These are phyloP conservation scores for Ceriops tagal DNA, from an alignment of 345 rosid species.

Conservation along the genomic window DNA sequence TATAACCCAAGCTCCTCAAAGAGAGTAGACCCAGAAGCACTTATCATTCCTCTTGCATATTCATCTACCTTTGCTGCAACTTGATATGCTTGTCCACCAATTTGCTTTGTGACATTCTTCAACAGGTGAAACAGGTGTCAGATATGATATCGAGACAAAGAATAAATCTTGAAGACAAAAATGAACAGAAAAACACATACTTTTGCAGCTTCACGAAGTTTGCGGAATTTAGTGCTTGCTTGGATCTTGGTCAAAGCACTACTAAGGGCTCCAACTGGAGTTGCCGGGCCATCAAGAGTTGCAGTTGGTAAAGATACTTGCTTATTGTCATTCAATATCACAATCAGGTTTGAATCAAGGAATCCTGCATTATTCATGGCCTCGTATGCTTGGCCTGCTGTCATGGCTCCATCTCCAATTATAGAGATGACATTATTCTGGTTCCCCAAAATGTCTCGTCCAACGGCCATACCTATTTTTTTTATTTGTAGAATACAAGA, in stretches of 20 bases:
- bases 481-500: background rate
- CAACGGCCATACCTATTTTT: conserved; percentile 67
- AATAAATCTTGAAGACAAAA: background rate
- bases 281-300: conserved; percentile 69
- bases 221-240: conserved; percentile 54
- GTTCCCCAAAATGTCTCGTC: conserved; percentile 53
- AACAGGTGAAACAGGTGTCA: conserved; percentile 15
- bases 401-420: conserved; percentile 83
- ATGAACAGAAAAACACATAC: conserved; percentile 21
- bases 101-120: conserved; percentile 54
- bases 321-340: conserved; percentile 61
- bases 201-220: conserved; percentile 67
- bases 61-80: conserved; percentile 75
- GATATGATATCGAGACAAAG: conserved; percentile 6
- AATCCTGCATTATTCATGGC: conserved; percentile 76
- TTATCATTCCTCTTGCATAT: conserved; percentile 61
- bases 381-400: conserved; percentile 74
- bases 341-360: conserved; percentile 54
- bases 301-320: conserved; percentile 78
- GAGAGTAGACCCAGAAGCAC: conserved; percentile 56
- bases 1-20: conserved; percentile 67
- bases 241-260: conserved; percentile 52
- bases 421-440: conserved; percentile 60
- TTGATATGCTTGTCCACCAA: conserved; percentile 49
- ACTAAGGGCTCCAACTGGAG: conserved; percentile 72